Conservation (phyloP, 371 early-diverging fungal genomes). For the Mortierella sp. region DNA sequence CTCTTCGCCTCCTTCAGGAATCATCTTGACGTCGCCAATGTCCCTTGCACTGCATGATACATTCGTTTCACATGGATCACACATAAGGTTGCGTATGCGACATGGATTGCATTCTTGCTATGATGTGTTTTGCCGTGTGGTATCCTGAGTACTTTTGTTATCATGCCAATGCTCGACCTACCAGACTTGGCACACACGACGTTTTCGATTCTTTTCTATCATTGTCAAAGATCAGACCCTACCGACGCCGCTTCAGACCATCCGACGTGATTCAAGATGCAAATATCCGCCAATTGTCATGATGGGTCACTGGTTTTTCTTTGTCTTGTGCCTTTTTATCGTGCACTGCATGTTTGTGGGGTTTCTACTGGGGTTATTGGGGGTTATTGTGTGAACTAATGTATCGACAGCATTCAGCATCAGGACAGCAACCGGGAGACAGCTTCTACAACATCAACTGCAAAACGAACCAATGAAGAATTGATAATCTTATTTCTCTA, state of each 20-base stretch:
- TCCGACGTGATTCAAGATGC: conserved; percentile 1
- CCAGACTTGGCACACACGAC: not conserved
- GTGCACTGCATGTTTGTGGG: not conserved
- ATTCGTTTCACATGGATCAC: conserved; percentile 9
- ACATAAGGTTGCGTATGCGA: conserved; percentile 28
- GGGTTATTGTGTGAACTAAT: not conserved
- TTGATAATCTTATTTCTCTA: conserved; percentile 17
- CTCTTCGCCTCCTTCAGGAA: not conserved
- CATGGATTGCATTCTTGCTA: conserved; percentile 24
- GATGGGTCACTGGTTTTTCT: not conserved
- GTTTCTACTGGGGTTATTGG: not conserved
- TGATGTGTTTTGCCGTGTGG: conserved; percentile 9
- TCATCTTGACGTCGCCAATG: not conserved
- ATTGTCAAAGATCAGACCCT: not conserved
- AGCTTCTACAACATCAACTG: not conserved
- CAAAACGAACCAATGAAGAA: conserved; percentile 44
- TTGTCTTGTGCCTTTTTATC: not conserved
- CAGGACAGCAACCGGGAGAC: conserved; percentile 9
- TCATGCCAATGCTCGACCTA: conserved; percentile 14
- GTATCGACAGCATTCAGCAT: not conserved
- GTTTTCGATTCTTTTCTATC: not conserved
- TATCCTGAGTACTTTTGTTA: conserved; percentile 27
- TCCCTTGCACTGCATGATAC: not conserved
- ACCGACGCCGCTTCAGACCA: conserved; percentile 11
- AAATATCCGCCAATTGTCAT: not conserved